A percentile compares a stretch with the other conserved stretches of the same genome.
Evolutionary conservation across 2,329 filamentous ascomycete species (phyloP).

Genomic region (Curvularia lunata): DNA sequence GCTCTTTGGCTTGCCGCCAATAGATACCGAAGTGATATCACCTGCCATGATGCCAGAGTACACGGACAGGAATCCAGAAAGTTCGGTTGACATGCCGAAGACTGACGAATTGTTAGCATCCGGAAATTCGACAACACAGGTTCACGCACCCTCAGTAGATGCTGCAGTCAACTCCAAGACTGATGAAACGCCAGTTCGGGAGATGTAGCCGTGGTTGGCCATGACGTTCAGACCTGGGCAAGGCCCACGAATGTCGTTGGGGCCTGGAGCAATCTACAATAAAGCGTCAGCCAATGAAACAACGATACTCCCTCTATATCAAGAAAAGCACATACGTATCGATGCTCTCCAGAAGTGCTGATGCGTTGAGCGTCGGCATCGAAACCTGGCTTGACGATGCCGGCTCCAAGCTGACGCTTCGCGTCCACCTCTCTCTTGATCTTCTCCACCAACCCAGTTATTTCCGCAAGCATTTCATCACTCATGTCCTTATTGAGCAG

Average conservation of each 20-base stretch:
- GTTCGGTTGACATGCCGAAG: slow-evolving; percentile 19
- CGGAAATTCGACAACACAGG: neutral
- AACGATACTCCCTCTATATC: neutral
- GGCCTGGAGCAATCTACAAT: slow-evolving; percentile 10
- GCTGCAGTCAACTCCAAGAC: slow-evolving; percentile 8
- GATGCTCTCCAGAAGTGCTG: slow-evolving; percentile 16
- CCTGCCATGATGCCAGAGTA: slow-evolving; percentile 21
- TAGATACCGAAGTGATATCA: slow-evolving; percentile 20
- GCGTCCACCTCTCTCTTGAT: slow-evolving; percentile 10
- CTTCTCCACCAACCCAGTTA: slow-evolving; percentile 17
- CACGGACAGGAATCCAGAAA: slow-evolving; percentile 23
- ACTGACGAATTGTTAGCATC: slow-evolving; percentile 20
- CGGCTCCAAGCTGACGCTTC: slow-evolving; percentile 12
- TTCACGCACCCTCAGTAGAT: slow-evolving; percentile 7
- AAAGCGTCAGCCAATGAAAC: neutral
- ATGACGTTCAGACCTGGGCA: slow-evolving; percentile 12
- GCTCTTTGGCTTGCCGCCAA: slow-evolving; percentile 22
- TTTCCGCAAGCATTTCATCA: slow-evolving; percentile 17
- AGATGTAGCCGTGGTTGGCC: slow-evolving; percentile 12
- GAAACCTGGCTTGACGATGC: slow-evolving; percentile 15
- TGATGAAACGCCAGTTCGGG: slow-evolving; percentile 6
- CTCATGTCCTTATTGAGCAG: slow-evolving; percentile 20
- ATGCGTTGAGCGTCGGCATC: slow-evolving; percentile 21
- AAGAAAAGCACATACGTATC: slow-evolving; percentile 10
- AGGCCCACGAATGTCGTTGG: slow-evolving; percentile 10